Conservation (phyloP, 2,329 filamentous ascomycete genomes). For the Nigrospora sphaerica region DNA sequence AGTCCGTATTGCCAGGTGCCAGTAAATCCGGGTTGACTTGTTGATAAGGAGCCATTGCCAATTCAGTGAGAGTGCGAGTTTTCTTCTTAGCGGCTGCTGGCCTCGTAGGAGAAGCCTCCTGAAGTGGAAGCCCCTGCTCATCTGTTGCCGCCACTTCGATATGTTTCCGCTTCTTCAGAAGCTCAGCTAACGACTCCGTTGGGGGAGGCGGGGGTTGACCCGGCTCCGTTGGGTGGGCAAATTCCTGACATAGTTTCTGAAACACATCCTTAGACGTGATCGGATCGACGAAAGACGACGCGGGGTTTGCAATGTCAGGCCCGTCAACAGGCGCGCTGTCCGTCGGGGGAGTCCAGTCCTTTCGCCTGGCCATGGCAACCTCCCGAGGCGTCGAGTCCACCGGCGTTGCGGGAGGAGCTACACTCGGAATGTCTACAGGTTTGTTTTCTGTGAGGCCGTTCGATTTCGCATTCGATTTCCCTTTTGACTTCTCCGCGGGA, state of each 20-base stretch:
- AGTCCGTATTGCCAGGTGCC: conserved; percentile 19
- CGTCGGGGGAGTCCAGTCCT: conserved; percentile 58
- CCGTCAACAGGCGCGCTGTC: too few relatives aligned
- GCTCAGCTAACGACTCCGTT: conserved; percentile 8
- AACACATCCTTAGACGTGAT: conserved; percentile 27
- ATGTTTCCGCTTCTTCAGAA: conserved; percentile 48
- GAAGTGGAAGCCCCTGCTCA: conserved; percentile 12
- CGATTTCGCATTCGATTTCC: background rate
- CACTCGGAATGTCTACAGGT: too few relatives aligned
- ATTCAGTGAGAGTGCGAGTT: conserved; percentile 67
- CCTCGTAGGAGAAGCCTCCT: conserved; percentile 29
- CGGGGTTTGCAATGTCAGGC: too few relatives aligned
- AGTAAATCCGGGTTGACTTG: conserved; percentile 21
- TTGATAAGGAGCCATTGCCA: conserved; percentile 66
- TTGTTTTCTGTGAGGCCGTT: too few relatives aligned
- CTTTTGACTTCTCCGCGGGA: conserved; percentile 4
- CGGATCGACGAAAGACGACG: too few relatives aligned
- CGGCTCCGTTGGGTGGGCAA: conserved; percentile 23
- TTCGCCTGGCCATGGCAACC: conserved; percentile 46
- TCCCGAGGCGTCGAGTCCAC: conserved; percentile 16
- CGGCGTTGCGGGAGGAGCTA: background rate
- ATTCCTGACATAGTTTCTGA: conserved; percentile 34
- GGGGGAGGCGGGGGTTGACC: background rate
- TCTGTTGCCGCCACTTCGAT: conserved; percentile 40
- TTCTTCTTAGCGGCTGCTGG: conserved; percentile 59